A percentile compares a stretch with the other conserved stretches of the same genome.
Evolutionary conservation across 257 asterid species (phyloP).

Genomic region (Forsythia suspensa): DNA sequence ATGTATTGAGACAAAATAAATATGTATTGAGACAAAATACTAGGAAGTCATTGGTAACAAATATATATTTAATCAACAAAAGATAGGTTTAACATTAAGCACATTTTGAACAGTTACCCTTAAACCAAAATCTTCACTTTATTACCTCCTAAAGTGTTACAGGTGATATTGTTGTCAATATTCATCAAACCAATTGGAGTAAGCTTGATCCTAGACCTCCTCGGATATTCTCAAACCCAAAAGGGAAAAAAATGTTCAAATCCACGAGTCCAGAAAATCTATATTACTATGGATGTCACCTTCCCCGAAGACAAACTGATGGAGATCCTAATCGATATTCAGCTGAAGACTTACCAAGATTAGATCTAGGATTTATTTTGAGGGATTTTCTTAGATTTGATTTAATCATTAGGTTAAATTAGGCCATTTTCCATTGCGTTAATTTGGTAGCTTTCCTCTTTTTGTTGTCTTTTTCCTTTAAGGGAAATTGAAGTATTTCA

Average conservation of each 20-base stretch:
- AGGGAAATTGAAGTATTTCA: too few relatives aligned
- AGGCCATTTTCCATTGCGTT: not conserved
- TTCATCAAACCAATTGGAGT: not conserved
- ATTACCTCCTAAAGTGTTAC: not conserved
- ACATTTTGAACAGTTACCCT: too few relatives aligned
- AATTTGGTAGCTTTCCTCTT: too few relatives aligned
- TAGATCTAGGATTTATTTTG: too few relatives aligned
- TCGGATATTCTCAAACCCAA: not conserved
- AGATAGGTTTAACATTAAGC: too few relatives aligned
- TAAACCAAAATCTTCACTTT: too few relatives aligned
- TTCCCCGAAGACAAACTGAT: not conserved
- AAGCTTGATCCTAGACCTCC: not conserved
- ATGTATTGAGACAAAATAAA: too few relatives aligned
- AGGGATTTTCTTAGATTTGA: too few relatives aligned
- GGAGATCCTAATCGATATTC: not conserved
- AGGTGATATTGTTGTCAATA: not conserved
- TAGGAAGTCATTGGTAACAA: not conserved
- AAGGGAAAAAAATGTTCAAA: not conserved
- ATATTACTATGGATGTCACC: not conserved
- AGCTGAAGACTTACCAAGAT: too few relatives aligned
- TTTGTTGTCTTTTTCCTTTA: too few relatives aligned
- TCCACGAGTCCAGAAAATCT: not conserved
- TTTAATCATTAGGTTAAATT: too few relatives aligned
- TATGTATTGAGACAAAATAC: not conserved
- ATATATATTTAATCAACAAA: too few relatives aligned